phyloP scores from a whole-genome alignment of 2,329 filamentous ascomycete genomes.

The Botrytis aclada region DNA sequence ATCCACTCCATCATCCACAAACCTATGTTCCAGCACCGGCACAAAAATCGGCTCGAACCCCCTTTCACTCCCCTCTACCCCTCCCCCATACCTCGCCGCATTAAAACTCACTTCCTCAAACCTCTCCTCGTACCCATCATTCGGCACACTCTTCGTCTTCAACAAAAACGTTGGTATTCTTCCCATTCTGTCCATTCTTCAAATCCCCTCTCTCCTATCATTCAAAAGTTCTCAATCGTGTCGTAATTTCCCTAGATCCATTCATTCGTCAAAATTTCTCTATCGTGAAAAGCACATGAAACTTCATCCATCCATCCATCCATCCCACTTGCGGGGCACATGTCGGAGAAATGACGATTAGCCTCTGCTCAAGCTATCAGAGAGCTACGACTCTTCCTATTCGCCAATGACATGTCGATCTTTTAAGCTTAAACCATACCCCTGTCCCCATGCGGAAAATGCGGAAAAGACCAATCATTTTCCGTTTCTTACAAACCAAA shows the following conservation, averaged over 20 bases:
- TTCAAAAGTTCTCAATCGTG: neutral
- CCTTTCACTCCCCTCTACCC: constrained; percentile 28
- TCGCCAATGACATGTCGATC: neutral
- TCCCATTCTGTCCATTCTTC: neutral
- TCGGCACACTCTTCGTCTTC: constrained; percentile 72
- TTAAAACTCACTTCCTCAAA: constrained; percentile 47
- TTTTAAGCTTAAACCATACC: constrained; percentile 12
- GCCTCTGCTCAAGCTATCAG: neutral
- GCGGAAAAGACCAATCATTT: neutral
- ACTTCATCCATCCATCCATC: neutral
- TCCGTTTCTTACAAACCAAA: constrained; percentile 8
- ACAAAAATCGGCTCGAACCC: constrained; percentile 66
- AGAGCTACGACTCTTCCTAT: neutral
- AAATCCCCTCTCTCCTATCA: neutral
- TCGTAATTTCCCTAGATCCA: neutral
- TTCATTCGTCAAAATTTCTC: neutral
- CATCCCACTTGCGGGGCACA: neutral
- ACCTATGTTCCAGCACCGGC: constrained; percentile 71
- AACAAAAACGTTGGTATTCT: constrained; percentile 65
- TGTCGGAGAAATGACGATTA: neutral
- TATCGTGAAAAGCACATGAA: neutral
- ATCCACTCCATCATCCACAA: constrained; percentile 57
- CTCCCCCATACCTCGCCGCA: neutral
- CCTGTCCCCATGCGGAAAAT: neutral
- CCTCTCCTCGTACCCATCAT: constrained; percentile 69